phyloP scores from a whole-genome alignment of 345 rosid species.

The Toxicodendron radicans region DNA sequence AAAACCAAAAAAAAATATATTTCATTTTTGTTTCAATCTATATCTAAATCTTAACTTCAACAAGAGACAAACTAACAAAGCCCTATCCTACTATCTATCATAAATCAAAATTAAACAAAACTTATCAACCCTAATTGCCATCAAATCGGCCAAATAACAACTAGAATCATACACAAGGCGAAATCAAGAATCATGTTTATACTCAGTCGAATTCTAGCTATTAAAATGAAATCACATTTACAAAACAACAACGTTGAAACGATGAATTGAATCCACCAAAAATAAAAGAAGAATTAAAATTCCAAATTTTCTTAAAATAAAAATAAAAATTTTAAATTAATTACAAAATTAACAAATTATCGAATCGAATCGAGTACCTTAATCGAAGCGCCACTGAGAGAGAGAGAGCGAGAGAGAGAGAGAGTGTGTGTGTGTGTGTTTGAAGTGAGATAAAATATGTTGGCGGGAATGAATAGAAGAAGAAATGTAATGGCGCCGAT shows the following conservation, averaged over 20 bases:
- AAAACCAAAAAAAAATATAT: too few relatives aligned
- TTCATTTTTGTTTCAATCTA: not conserved
- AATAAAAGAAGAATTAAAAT: too few relatives aligned
- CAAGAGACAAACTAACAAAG: not conserved
- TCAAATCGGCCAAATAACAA: not conserved
- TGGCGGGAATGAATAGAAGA: constrained; percentile 19
- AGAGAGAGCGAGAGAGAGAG: not conserved
- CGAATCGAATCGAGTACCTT: constrained; percentile 6
- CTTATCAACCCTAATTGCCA: not conserved
- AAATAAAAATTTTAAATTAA: too few relatives aligned
- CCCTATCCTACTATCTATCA: not conserved
- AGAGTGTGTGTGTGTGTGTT: not conserved
- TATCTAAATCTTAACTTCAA: not conserved
- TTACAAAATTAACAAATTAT: too few relatives aligned
- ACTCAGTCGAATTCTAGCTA: too few relatives aligned
- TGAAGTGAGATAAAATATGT: constrained; percentile 4
- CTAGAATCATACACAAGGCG: not conserved
- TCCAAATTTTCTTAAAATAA: too few relatives aligned
- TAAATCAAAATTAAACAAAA: too few relatives aligned
- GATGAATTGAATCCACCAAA: too few relatives aligned
- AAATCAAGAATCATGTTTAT: too few relatives aligned
- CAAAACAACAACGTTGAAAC: too few relatives aligned
- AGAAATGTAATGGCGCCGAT: not conserved
- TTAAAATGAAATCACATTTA: too few relatives aligned
- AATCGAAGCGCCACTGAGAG: not conserved